Evolutionary conservation across 1,139 yeast species (phyloP).

Genomic region (Yamadazyma pseudoaaseri): DNA sequence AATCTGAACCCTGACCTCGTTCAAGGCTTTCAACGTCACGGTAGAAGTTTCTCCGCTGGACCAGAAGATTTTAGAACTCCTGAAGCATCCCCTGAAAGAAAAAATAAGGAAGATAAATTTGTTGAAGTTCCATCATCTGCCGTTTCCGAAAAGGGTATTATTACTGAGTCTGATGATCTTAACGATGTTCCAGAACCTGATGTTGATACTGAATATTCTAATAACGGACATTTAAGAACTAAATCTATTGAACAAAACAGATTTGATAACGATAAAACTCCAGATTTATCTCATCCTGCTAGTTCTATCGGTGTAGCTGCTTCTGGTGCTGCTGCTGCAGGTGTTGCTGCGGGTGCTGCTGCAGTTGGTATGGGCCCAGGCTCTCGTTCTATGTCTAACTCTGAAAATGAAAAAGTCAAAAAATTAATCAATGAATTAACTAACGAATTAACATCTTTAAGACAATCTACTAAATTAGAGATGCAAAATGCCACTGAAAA

Average conservation of each 20-base stretch:
- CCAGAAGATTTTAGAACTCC: conserved; percentile 47
- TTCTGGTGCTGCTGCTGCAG: not conserved
- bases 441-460: conserved; percentile 45
- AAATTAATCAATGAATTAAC: conserved; percentile 43
- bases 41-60: conserved; percentile 40
- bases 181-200: conserved; percentile 5
- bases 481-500: conserved; percentile 55
- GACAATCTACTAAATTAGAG: conserved; percentile 45
- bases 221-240: conserved; percentile 8
- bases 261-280: conserved; percentile 15
- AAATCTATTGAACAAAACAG: conserved; percentile 9
- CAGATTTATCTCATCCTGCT: conserved; percentile 8
- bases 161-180: conserved; percentile 17
- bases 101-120: conserved; percentile 19
- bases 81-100: conserved; percentile 34
- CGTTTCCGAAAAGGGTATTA: conserved; percentile 22
- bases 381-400: not conserved
- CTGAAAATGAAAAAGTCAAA: conserved; percentile 30
- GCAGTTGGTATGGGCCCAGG: not conserved
- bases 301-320: not conserved
- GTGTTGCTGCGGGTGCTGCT: not conserved
- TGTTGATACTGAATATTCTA: not conserved
- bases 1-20: conserved; percentile 12
- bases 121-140: conserved; percentile 31
- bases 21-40: conserved; percentile 31